Conservation (phyloP, 768 basidiomycete species). For the Kwoniella shandongensis region DNA sequence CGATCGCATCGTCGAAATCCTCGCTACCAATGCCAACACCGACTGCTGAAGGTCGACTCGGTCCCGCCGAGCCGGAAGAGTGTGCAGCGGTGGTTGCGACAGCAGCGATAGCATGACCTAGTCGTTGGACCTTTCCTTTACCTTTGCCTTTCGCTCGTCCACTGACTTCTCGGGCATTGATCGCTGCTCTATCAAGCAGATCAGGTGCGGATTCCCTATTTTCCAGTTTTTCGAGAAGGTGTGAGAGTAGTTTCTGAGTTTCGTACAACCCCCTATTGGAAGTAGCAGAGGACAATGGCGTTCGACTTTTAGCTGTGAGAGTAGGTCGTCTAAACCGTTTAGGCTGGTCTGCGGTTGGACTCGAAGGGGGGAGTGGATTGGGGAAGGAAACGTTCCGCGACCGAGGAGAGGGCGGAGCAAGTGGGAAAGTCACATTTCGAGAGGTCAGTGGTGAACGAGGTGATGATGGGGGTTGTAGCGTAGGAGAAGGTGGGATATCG, state of each 20-base stretch:
- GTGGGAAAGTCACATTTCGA: slow-evolving; percentile 7
- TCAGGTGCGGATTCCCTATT: slow-evolving; percentile 55
- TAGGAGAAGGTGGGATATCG: slow-evolving; percentile 7
- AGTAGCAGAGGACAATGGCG: background rate
- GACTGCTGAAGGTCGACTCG: slow-evolving; percentile 8
- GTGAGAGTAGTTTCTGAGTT: slow-evolving; percentile 67
- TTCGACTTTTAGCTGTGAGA: slow-evolving; percentile 18
- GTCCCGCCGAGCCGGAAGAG: slow-evolving; percentile 11
- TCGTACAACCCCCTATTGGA: slow-evolving; percentile 56
- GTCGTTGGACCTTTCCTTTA: slow-evolving; percentile 29
- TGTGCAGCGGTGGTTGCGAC: slow-evolving; percentile 22
- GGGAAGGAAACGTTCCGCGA: slow-evolving; percentile 13
- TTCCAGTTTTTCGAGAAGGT: slow-evolving; percentile 66
- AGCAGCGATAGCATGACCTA: slow-evolving; percentile 32
- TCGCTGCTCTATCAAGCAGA: slow-evolving; percentile 53
- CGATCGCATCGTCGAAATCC: slow-evolving; percentile 22
- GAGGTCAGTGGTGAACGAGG: slow-evolving; percentile 13
- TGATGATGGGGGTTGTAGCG: slow-evolving; percentile 5
- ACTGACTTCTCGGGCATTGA: slow-evolving; percentile 58
- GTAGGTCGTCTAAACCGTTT: slow-evolving; percentile 32
- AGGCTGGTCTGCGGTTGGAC: slow-evolving; percentile 23
- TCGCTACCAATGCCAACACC: slow-evolving; percentile 19
- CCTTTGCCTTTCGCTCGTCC: slow-evolving; percentile 51
- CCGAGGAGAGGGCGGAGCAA: background rate
- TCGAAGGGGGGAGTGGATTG: background rate